Evolutionary conservation across 495 filamentous ascomycete genomes (phyloP), one percentile per base, ranked within the genome.

Genomic region (Aspergillus incahuasiensis): DNA sequence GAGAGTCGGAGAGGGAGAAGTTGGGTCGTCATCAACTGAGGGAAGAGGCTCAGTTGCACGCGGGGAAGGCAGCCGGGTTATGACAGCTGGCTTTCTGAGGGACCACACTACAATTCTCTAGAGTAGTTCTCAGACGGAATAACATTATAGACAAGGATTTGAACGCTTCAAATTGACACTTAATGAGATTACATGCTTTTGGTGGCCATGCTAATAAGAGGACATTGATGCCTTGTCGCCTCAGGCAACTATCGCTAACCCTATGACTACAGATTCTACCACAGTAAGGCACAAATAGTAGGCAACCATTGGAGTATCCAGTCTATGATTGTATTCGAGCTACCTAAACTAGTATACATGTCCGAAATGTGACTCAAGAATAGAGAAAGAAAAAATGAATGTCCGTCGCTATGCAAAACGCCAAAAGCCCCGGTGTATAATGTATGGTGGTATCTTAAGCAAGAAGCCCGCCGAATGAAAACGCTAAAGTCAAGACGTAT

Each of bases 1-100:
- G 45, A 24, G 41, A 46, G 41, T 22, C 16, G 15, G 52, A 47
- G 34, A 21, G 15, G n/a, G 30, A 19, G 11, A 24, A 46, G 52
- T 22, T 47, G 42, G 38, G 21, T 51, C 49, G 49, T 52, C 39
- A 45, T 55, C 34, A 41, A 22, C 22, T 44, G 25, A 28, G 25
- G 32, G 21, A 34, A 25, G 24, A 42, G 19, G n/a, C 8, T 38
- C 28, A 48, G 32, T 39, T 49, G 6, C 34, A 39, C 48, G 48
- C 48, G 48, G 48, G 48, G 48, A 50, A 50, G 34, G 48, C 48
- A 40, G 7, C 48, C 19, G 19, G 13, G 20, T 49, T 49, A 38
- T 38, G 16, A 19, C 22, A 28, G 43, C 21, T 45, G 43, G 38
- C 28, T 55, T 42, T 48, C 34, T 50, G 20, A 3, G 5, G 11